Evolutionary conservation across 2,329 filamentous ascomycete species (phyloP), one percentile per base, ranked within the genome.

Genomic region (Cytospora chrysosperma): DNA sequence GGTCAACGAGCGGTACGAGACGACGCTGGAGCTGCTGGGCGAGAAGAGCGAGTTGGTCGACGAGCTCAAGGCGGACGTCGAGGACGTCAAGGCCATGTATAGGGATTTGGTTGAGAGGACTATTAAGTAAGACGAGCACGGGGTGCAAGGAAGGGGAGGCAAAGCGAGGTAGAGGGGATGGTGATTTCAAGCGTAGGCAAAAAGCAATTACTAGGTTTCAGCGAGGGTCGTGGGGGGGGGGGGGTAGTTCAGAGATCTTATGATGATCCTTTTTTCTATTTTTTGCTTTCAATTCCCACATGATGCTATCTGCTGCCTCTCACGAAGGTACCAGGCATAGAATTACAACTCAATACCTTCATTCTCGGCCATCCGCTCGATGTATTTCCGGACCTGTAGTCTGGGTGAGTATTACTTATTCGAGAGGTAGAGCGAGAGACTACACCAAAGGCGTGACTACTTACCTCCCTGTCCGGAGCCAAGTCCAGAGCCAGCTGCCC

Each of bases 21-120:
- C 93, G 17, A 96, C 92, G 65, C 81, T 99, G 59, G 93, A 98
- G 78, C 89, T 98, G 87, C 78, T 99, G 62, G 95, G 95, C 1
- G 95, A 99, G 84, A 97, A 97, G 85, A 97, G 92, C 75, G 95
- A 99, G 81, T 80, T 90, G 72, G 93, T 97, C 2, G 93, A 97
- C 72, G 95, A 99, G 81, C 79, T 99, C 69, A 87, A 84, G 75
- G 89, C 90, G 15, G 95, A 98, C 80, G 90, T 99, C 59, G 82
- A 88, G 68, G 95, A 99, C 80, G 83, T 99, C 74, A 99, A 99
- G 81, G 89, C 88, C 72, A 97, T 99, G 84, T 98, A 98, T 79
- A 87, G 92, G 68, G 94, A 98, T 73, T 78, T 99, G 75, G 90
- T 96, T 56, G 91, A 96, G 78, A 87, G 88, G 72, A 94, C 92